phyloP scores from a whole-genome alignment of 1,284 basidiomycete genomes.

The Erythrobasidium hasegawianum region DNA sequence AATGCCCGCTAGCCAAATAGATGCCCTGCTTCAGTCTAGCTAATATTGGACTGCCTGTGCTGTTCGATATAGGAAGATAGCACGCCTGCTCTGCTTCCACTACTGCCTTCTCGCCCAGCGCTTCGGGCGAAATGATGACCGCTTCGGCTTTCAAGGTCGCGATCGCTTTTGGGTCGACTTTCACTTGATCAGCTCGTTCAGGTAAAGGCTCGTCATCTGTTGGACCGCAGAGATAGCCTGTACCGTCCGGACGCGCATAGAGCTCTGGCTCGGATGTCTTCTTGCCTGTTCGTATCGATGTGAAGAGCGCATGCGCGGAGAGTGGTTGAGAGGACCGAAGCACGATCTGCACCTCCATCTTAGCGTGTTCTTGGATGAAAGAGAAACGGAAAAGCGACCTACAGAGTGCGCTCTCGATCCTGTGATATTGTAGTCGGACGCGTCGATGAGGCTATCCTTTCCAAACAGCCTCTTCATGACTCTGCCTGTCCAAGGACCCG shows the following conservation, averaged over 20 bases:
- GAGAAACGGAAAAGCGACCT: too few relatives aligned
- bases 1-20: constrained; percentile 53
- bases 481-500: constrained; percentile 79
- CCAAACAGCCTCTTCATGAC: constrained; percentile 57
- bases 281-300: constrained; percentile 53
- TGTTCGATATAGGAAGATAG: constrained; percentile 56
- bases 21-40: constrained; percentile 53
- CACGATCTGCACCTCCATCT: constrained; percentile 11
- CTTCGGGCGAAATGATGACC: constrained; percentile 52
- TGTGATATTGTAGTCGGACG: constrained; percentile 46
- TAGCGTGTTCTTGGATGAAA: constrained; percentile 5
- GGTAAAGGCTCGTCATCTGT: constrained; percentile 51
- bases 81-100: constrained; percentile 55
- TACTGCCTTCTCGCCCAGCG: constrained; percentile 48
- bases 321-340: constrained; percentile 40
- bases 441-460: constrained; percentile 46
- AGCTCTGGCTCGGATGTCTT: constrained; percentile 53
- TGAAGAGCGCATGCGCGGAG: constrained; percentile 54
- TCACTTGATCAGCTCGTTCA: constrained; percentile 45
- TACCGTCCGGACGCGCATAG: constrained; percentile 49
- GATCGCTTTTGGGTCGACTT: constrained; percentile 47
- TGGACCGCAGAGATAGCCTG: constrained; percentile 50
- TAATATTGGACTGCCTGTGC: constrained; percentile 54
- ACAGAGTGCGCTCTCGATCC: constrained; percentile 56
- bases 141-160: constrained; percentile 52